Evolutionary conservation across 257 asterid species (phyloP).

Genomic region (Solanum lycopersicoides): DNA sequence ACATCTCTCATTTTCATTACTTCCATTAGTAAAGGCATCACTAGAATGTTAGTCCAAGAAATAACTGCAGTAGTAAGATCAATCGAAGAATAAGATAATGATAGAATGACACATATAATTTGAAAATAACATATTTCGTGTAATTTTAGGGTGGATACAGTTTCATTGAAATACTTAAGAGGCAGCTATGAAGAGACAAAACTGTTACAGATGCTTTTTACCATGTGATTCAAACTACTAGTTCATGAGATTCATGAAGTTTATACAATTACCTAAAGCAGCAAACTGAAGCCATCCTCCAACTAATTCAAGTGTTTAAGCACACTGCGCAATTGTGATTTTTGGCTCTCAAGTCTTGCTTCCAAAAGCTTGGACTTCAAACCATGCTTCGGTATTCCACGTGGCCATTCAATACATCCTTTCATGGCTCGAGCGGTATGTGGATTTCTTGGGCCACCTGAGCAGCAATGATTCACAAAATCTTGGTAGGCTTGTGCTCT

Average conservation of each 20-base stretch:
- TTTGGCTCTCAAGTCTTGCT: slow-evolving; percentile 28
- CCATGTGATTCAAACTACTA: neutral
- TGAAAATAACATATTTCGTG: neutral
- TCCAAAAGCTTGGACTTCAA: slow-evolving; percentile 20
- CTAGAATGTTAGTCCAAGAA: neutral
- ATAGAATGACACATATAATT: neutral
- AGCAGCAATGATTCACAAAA: slow-evolving; percentile 5
- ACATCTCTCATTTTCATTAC: neutral
- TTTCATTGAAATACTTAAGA: neutral
- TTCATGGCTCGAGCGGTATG: slow-evolving; percentile 44
- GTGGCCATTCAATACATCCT: slow-evolving; percentile 55
- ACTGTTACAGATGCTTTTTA: neutral
- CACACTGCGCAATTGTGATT: slow-evolving; percentile 13
- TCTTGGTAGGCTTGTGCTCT: neutral
- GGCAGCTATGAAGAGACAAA: neutral
- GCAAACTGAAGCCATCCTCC: neutral
- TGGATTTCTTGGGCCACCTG: slow-evolving; percentile 24
- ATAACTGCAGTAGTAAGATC: neutral
- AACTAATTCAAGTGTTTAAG: slow-evolving; percentile 17
- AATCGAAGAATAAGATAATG: neutral
- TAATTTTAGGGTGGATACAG: neutral
- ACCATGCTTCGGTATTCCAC: slow-evolving; percentile 15
- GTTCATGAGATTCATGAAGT: neutral
- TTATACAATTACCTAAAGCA: neutral
- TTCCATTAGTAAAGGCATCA: neutral